Percentiles rank a stretch among this genome's conserved stretches.
Evolutionary conservation across 2,329 filamentous ascomycete genomes (phyloP).

Genomic region (Xylariaceae sp.): DNA sequence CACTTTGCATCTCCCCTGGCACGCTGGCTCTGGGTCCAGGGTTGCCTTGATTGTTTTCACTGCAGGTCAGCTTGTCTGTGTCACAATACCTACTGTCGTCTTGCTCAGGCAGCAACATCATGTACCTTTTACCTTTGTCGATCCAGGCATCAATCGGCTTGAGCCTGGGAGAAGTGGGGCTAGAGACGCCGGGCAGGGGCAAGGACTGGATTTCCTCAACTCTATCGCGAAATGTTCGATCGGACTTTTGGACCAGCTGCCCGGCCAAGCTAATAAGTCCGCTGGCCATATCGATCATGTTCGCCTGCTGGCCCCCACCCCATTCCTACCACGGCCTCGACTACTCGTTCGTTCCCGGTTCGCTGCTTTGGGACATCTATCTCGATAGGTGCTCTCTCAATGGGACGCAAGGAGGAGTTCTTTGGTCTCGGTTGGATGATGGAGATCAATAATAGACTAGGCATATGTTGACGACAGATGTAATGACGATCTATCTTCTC

Average conservation of each 20-base stretch:
- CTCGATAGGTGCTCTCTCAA: conserved; percentile 19
- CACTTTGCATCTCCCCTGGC: conserved; percentile 5
- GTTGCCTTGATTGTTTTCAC: conserved; percentile 4
- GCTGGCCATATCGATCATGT: conserved; percentile 8
- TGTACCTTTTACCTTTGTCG: conserved; percentile 13
- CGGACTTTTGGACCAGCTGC: conserved; percentile 10
- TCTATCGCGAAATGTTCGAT: conserved; percentile 2
- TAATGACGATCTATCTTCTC: conserved; percentile 14
- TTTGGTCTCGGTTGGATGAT: conserved; percentile 1
- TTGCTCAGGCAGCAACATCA: conserved; percentile 20
- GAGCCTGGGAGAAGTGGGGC: conserved; percentile 3
- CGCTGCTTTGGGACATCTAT: conserved; percentile 6
- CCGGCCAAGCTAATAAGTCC: conserved; percentile 8
- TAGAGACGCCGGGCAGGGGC: background rate
- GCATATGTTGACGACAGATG: conserved; percentile 13
- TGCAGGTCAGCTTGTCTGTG: conserved; percentile 17
- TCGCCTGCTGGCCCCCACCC: background rate
- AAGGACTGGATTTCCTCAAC: conserved; percentile 14
- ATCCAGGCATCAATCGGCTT: conserved; percentile 14
- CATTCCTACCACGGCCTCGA: background rate
- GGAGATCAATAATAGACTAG: conserved; percentile 16
- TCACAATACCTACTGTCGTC: conserved; percentile 13
- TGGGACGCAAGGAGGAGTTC: conserved; percentile 16
- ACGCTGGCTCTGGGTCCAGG: background rate
- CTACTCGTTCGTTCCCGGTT: background rate